Evolutionary conservation across 2,329 filamentous ascomycete species (phyloP), one percentile per base, ranked within the genome.

Genomic region (Huntiella decipiens): DNA sequence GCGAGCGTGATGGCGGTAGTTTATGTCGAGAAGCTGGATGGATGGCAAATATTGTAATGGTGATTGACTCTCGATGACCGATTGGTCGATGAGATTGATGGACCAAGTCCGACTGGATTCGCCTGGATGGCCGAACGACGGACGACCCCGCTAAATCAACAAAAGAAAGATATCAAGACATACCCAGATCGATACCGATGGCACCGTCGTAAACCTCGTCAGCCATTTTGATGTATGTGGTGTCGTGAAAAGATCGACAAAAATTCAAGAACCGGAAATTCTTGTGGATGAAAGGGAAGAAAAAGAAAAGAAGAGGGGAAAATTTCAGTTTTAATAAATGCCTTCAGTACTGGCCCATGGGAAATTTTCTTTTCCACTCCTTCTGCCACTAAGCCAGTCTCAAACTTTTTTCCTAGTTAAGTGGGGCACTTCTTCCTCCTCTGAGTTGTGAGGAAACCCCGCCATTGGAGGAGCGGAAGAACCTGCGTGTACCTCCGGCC

Each of bases 101-200:
- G 3, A 28, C 22, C 22, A 28, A 28, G 17, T 19, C 17, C 17
- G 17, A 19, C 17, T 19, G 17, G 17, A 28, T 28, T 28, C 6
- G 22, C 6, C 22, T 28, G 22, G 3, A 28, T 28, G 22, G 8
- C 22, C 8, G 6, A 28, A 28, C 22, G 7, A 28, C 22, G 22
- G 7, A 28, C 7, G 22, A 28, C 22, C 22, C 22, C 22, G 22
- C 22, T 28, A 28, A 10, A 28, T 10, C 22, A 28, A 28, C 22
- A 28, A 28, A 28, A 35, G 42, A 40, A 16, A 34, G 5, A 36
- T 36, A 36, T 32, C 36, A 55, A 70, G 44, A 45, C 79, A 61
- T 73, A 93, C 88, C 91, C 72, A 98, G 77, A 80, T 98, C 91
- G 73, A 98, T 98, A 79, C 91, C 91, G 73, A 96, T 85, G 78